Percentiles rank a stretch among this genome's conserved stretches.
Evolutionary conservation across 495 filamentous ascomycete species (phyloP).

Genomic region (Amorphotheca resinae): DNA sequence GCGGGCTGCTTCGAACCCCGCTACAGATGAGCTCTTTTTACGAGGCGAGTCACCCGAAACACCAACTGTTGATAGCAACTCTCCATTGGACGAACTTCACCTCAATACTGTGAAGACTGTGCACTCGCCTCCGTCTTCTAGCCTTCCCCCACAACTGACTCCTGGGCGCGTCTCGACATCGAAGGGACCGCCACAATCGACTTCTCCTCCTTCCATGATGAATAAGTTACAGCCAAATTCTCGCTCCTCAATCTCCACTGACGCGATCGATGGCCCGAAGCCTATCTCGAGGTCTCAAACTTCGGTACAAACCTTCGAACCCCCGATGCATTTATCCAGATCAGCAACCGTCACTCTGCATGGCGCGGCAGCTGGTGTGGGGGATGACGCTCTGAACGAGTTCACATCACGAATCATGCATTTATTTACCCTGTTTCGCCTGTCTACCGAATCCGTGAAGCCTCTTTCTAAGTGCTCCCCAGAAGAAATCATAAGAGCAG

Average conservation of each 20-base stretch:
- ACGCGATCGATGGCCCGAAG: not conserved
- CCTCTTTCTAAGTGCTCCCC: slow-evolving; percentile 45
- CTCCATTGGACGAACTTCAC: slow-evolving; percentile 11
- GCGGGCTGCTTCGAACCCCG: slow-evolving; percentile 25
- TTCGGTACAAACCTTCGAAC: not conserved
- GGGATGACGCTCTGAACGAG: slow-evolving; percentile 51
- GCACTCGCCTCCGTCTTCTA: slow-evolving; percentile 4
- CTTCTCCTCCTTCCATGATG: slow-evolving; percentile 4
- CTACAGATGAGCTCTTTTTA: slow-evolving; percentile 20
- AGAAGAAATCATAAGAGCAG: slow-evolving; percentile 54
- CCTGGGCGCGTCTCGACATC: not conserved
- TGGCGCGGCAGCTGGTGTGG: slow-evolving; percentile 24
- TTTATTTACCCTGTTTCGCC: slow-evolving; percentile 52
- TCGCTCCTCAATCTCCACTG: not conserved
- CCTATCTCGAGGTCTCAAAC: not conserved
- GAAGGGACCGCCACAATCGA: not conserved
- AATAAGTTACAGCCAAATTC: not conserved
- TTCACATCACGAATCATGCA: slow-evolving; percentile 56
- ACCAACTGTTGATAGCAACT: not conserved
- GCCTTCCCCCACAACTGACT: not conserved
- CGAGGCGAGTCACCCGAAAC: slow-evolving; percentile 5
- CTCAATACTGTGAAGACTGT: slow-evolving; percentile 13
- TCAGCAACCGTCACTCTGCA: slow-evolving; percentile 9
- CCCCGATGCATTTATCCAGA: not conserved
- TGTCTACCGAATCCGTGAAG: slow-evolving; percentile 58